Evolutionary conservation across 805 yeast genomes (phyloP).

Genomic region (Metschnikowia cerradonensis): DNA sequence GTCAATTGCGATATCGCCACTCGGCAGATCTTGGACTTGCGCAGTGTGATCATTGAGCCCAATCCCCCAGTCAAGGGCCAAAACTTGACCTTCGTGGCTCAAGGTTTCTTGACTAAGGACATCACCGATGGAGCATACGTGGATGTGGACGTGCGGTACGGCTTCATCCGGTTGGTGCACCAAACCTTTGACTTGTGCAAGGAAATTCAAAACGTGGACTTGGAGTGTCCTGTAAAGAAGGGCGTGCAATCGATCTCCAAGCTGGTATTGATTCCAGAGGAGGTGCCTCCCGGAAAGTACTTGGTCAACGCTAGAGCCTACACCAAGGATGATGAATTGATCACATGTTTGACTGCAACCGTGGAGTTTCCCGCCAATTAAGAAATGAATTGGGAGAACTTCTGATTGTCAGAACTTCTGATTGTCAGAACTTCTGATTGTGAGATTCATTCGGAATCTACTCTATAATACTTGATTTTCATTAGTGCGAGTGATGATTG

Average conservation of each 20-base stretch:
- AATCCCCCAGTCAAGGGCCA: conserved; percentile 89
- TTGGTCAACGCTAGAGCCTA: conserved; percentile 84
- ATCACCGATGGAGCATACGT: conserved; percentile 88
- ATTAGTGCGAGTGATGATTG: too few relatives aligned
- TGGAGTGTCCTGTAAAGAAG: conserved; percentile 74
- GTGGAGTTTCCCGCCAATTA: conserved; percentile 48
- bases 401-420: too few relatives aligned
- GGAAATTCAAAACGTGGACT: conserved; percentile 73
- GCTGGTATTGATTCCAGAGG: conserved; percentile 77
- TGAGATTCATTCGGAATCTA: too few relatives aligned
- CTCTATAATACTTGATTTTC: too few relatives aligned
- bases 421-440: too few relatives aligned
- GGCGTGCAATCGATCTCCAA: conserved; percentile 69
- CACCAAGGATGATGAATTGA: conserved; percentile 73
- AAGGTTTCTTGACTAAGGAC: conserved; percentile 53
- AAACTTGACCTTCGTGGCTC: conserved; percentile 74
- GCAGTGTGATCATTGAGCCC: conserved; percentile 60
- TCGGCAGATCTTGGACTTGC: conserved; percentile 61
- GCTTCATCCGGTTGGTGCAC: conserved; percentile 81
- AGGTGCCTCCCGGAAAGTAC: conserved; percentile 95
- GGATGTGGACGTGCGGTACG: conserved; percentile 89
- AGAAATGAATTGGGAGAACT: not conserved
- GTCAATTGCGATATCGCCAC: conserved; percentile 65
- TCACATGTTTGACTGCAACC: conserved; percentile 79
- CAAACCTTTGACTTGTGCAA: conserved; percentile 94